Evolutionary conservation across 306 rosid genomes (phyloP), one percentile per base, ranked within the genome.

Genomic region (Sindora glabra): DNA sequence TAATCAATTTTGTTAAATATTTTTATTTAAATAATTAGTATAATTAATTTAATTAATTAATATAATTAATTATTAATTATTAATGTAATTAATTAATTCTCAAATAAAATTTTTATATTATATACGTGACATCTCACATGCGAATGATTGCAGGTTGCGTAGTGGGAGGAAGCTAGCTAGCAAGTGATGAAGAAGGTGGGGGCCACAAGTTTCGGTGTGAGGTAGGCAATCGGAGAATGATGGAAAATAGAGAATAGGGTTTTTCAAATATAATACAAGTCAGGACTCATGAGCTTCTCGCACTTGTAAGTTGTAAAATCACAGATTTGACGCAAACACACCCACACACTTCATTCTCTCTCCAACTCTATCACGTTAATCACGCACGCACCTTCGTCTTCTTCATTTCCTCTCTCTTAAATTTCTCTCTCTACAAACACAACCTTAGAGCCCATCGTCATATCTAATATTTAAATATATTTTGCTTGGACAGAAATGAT

Each of bases 251-350:
- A 68, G 33, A 27, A 50, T 42, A 39, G 11, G 48, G 40, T 17
- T 48, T 41, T 53, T 62, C 23, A 44, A 51, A 24, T 62, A 72
- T n/a, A n/a, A n/a, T n/a, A n/a, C n/a, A n/a, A n/a, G n/a, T n/a
- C n/a, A n/a, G n/a, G n/a, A n/a, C n/a, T 84, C 86, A 81, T 83
- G 90, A 74, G 82, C 60, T 76, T 81, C 95, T 69, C 72, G 84
- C 86, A 68, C 42, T 56, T 56, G 72, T 62, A 52, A 69, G 58
- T 71, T 73, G 76, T 68, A 68, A 65, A 68, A 76, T 67, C 71
- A 74, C 77, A 52, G 73, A 64, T 73, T 64, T 73, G 76, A 69
- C 67, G 30, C 69, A 22, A 54, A 50, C 72, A 33, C 69, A 27
- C 42, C 29, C 59, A 65, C 12, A 49, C 44, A 64, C 63, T 22